Conservation (phyloP, 2,329 filamentous ascomycete genomes). For the Aspergillus spinulosporus region DNA sequence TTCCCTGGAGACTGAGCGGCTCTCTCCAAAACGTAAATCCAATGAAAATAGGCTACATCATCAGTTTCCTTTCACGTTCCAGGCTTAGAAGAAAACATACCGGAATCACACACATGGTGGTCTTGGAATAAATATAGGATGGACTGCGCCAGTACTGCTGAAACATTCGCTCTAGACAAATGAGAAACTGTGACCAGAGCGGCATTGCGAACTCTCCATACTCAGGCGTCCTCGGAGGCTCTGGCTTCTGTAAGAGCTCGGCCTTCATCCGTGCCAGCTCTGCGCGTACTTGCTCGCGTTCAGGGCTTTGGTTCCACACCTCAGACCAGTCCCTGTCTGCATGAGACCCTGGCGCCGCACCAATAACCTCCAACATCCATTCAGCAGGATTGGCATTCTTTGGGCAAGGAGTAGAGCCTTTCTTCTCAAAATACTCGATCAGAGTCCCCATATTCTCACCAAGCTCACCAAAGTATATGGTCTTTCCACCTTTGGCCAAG, state of each 20-base stretch:
- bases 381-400: constrained; percentile 67
- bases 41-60: constrained; percentile 66
- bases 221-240: constrained; percentile 47
- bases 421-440: constrained; percentile 62
- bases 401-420: constrained; percentile 61
- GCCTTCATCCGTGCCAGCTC: constrained; percentile 45
- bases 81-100: constrained; percentile 60
- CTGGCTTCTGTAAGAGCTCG: constrained; percentile 33
- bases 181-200: constrained; percentile 64
- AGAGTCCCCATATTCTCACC: constrained; percentile 58
- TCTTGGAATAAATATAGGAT: constrained; percentile 82
- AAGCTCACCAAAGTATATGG: constrained; percentile 67
- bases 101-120: constrained; percentile 64
- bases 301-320: constrained; percentile 59
- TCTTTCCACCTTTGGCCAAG: constrained; percentile 62
- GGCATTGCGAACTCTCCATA: constrained; percentile 79
- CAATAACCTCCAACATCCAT: constrained; percentile 60
- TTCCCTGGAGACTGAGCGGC: constrained; percentile 70
- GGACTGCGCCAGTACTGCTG: constrained; percentile 89
- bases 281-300: constrained; percentile 51
- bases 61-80: not conserved
- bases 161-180: constrained; percentile 73
- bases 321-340: constrained; percentile 64
- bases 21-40: constrained; percentile 78
- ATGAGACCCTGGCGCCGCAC: constrained; percentile 61